Percentiles rank a stretch among this genome's conserved stretches.
phyloP scores from a whole-genome alignment of 2,329 filamentous ascomycete genomes.

The Xylaria multiplex region DNA sequence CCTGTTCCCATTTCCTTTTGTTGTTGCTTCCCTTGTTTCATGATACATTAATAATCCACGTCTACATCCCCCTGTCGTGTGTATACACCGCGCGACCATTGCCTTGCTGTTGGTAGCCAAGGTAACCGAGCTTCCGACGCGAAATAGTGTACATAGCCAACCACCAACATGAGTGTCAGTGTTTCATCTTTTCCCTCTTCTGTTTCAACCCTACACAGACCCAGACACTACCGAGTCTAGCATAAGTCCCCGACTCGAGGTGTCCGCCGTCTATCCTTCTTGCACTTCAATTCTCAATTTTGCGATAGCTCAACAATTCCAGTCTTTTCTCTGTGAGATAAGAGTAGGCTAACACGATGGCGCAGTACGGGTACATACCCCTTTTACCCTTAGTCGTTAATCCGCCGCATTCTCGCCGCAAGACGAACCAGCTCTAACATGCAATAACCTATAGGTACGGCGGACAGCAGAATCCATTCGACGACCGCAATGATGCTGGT shows the following conservation, averaged over 20 bases:
- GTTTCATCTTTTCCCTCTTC: slow-evolving; percentile 47
- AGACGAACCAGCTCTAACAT: slow-evolving; percentile 47
- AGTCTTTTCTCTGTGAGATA: slow-evolving; percentile 19
- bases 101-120: slow-evolving; percentile 9
- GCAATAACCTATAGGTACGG: slow-evolving; percentile 59
- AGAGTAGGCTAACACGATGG: slow-evolving; percentile 53
- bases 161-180: slow-evolving; percentile 62
- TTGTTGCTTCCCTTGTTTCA: slow-evolving; percentile 1
- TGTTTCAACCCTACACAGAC: slow-evolving; percentile 43
- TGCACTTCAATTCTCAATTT: slow-evolving; percentile 31
- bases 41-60: slow-evolving; percentile 18
- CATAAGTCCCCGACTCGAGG: slow-evolving; percentile 23
- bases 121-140: slow-evolving; percentile 12
- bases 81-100: background rate
- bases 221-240: slow-evolving; percentile 2
- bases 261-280: slow-evolving; percentile 17
- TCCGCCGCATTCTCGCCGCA: slow-evolving; percentile 26
- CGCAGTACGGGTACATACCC: slow-evolving; percentile 65
- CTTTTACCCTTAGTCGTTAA: slow-evolving; percentile 28
- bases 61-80: background rate
- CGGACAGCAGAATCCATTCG: slow-evolving; percentile 66
- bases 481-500: slow-evolving; percentile 59
- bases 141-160: slow-evolving; percentile 17
- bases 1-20: slow-evolving; percentile 3
- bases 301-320: slow-evolving; percentile 35